Conservation (phyloP, 2,329 filamentous ascomycete species). For the Rhynchosporium secalis region DNA sequence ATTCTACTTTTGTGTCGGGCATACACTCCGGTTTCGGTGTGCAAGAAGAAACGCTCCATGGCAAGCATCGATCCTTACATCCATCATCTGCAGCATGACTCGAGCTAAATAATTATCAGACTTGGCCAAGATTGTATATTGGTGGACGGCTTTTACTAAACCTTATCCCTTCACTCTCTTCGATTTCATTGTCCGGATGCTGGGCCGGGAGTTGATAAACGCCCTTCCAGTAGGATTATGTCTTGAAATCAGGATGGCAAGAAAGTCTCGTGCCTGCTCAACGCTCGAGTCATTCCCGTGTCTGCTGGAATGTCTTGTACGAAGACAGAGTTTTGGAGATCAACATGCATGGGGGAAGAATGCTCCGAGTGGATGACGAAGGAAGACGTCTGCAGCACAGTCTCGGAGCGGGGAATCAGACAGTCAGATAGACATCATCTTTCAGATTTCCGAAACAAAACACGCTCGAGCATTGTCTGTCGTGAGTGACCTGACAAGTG, state of each 20-base stretch:
- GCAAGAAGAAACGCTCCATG: too few relatives aligned
- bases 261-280: not conserved
- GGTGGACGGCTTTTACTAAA: not conserved
- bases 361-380: not conserved
- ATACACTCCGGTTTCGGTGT: too few relatives aligned
- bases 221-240: not conserved
- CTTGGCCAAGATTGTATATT: too few relatives aligned
- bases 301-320: not conserved
- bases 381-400: not conserved
- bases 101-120: too few relatives aligned
- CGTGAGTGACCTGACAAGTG: not conserved
- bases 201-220: not conserved
- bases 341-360: not conserved
- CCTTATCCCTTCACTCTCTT: not conserved
- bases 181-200: too few relatives aligned
- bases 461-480: constrained; percentile 10
- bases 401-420: not conserved
- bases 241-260: not conserved
- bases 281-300: not conserved
- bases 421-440: not conserved
- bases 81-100: too few relatives aligned
- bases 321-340: not conserved
- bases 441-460: not conserved
- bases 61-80: too few relatives aligned
- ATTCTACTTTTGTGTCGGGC: too few relatives aligned